Evolutionary conservation across 1,284 basidiomycete genomes (phyloP).

Genomic region (Pseudomicrostroma phylloplanum): DNA sequence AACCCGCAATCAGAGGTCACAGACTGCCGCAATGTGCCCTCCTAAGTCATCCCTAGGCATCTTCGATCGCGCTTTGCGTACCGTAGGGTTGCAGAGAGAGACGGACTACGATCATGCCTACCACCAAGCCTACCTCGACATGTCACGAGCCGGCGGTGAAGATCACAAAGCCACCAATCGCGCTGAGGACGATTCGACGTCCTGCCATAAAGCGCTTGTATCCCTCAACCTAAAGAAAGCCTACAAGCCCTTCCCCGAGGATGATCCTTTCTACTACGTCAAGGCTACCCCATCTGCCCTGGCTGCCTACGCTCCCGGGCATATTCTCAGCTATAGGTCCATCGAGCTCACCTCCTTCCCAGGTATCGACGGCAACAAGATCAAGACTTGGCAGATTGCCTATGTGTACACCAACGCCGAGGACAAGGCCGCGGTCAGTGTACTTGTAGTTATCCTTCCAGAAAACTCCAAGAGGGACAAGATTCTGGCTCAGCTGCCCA

Average conservation of each 20-base stretch:
- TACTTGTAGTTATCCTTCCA: background rate
- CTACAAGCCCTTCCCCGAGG: background rate
- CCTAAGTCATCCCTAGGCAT: too few species aligned
- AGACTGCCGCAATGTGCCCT: too few species aligned
- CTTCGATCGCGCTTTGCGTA: too few species aligned
- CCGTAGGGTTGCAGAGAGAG: too few species aligned
- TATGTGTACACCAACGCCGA: slow-evolving; percentile 1
- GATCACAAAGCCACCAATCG: too few species aligned
- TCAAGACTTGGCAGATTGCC: background rate
- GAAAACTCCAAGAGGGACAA: background rate
- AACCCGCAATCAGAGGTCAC: too few species aligned
- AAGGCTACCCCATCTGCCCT: background rate
- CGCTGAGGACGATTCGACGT: too few species aligned
- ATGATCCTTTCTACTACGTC: background rate
- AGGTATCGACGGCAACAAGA: background rate
- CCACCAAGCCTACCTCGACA: too few species aligned
- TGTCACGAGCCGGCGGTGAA: too few species aligned
- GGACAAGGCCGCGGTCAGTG: background rate
- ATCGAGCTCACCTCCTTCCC: slow-evolving; percentile 3
- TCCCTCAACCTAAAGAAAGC: too few species aligned
- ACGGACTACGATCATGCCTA: too few species aligned
- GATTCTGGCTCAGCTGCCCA: background rate
- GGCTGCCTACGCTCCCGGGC: background rate
- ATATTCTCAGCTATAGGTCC: background rate
- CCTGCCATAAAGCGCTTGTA: too few species aligned